Conservation (phyloP, 805 yeast genomes). For the Limtongozyma cylindracea region DNA sequence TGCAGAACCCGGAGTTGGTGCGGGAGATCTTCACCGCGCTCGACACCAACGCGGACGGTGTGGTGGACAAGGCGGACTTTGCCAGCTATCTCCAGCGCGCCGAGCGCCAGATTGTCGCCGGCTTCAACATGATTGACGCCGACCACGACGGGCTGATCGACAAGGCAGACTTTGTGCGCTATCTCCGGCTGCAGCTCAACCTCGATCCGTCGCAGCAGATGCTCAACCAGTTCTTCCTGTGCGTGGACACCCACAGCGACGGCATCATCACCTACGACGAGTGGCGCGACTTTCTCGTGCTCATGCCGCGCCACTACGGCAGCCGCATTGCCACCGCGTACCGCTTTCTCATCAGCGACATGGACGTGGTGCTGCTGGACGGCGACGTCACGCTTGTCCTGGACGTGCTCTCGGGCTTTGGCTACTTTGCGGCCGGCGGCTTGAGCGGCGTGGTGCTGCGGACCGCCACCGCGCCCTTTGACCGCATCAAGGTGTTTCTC, state of each 20-base stretch:
- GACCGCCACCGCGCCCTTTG: slow-evolving; percentile 94
- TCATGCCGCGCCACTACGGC: slow-evolving; percentile 63
- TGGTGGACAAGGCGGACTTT: slow-evolving; percentile 41
- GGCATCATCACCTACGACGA: slow-evolving; percentile 66
- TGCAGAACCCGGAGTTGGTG: slow-evolving; percentile 31
- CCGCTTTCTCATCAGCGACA: slow-evolving; percentile 51
- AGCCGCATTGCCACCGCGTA: slow-evolving; percentile 66
- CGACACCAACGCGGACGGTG: slow-evolving; percentile 27
- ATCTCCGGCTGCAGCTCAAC: slow-evolving; percentile 27
- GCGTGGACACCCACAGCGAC: slow-evolving; percentile 24
- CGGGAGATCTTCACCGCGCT: slow-evolving; percentile 28
- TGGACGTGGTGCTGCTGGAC: slow-evolving; percentile 52
- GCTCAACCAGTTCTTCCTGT: slow-evolving; percentile 27
- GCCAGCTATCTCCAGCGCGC: slow-evolving; percentile 36
- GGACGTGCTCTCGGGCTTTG: slow-evolving; percentile 63
- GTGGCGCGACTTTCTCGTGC: slow-evolving; percentile 58
- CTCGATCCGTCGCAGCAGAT: slow-evolving; percentile 23
- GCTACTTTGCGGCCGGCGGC: slow-evolving; percentile 88
- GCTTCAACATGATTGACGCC: slow-evolving; percentile 41
- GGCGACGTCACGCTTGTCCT: slow-evolving; percentile 76
- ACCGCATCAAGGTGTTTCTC: slow-evolving; percentile 76
- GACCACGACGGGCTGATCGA: slow-evolving; percentile 54
- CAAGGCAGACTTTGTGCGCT: slow-evolving; percentile 37
- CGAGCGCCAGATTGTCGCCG: slow-evolving; percentile 42
- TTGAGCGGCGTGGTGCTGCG: slow-evolving; percentile 87